Evolutionary conservation across 139 green algal species (phyloP).

Genomic region (Tetraselmis striata): DNA sequence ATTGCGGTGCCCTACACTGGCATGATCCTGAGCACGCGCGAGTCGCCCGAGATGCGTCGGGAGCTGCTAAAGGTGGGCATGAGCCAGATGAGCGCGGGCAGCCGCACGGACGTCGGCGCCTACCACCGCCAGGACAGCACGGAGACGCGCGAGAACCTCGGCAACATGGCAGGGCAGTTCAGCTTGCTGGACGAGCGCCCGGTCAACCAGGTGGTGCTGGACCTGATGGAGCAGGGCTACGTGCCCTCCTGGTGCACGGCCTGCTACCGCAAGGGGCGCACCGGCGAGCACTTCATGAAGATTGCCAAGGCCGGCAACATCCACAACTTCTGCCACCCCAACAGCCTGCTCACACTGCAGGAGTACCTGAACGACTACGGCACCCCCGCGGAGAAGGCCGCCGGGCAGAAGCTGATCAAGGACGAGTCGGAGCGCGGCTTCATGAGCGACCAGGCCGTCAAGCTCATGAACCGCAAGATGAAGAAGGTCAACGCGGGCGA

Average conservation of each 20-base stretch:
- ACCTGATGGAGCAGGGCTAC: slow-evolving; percentile 59
- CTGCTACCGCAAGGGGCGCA: slow-evolving; percentile 67
- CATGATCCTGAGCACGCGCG: slow-evolving; percentile 63
- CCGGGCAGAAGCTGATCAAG: slow-evolving; percentile 41
- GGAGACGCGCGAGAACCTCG: slow-evolving; percentile 38
- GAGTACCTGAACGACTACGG: slow-evolving; percentile 65
- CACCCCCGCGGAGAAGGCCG: slow-evolving; percentile 30
- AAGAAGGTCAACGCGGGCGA: slow-evolving; percentile 47
- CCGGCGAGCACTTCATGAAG: slow-evolving; percentile 70
- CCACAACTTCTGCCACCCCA: slow-evolving; percentile 75
- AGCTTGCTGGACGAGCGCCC: slow-evolving; percentile 42
- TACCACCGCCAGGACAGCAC: slow-evolving; percentile 52
- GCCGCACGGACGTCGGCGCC: slow-evolving; percentile 55
- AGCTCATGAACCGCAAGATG: slow-evolving; percentile 49
- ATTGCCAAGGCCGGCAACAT: slow-evolving; percentile 68
- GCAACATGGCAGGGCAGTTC: slow-evolving; percentile 56
- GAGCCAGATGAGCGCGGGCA: slow-evolving; percentile 59
- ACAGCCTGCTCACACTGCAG: slow-evolving; percentile 59
- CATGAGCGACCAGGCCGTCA: slow-evolving; percentile 31
- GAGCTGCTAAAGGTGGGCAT: slow-evolving; percentile 54
- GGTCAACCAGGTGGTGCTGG: slow-evolving; percentile 36
- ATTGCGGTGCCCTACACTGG: slow-evolving; percentile 66
- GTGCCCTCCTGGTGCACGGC: slow-evolving; percentile 67
- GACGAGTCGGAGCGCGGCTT: slow-evolving; percentile 25
- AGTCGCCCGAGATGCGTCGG: slow-evolving; percentile 47